These are phyloP conservation scores for Apophysomyces variabilis DNA, from an alignment of 371 early-diverging fungal genomes.

Conservation along the genomic window DNA sequence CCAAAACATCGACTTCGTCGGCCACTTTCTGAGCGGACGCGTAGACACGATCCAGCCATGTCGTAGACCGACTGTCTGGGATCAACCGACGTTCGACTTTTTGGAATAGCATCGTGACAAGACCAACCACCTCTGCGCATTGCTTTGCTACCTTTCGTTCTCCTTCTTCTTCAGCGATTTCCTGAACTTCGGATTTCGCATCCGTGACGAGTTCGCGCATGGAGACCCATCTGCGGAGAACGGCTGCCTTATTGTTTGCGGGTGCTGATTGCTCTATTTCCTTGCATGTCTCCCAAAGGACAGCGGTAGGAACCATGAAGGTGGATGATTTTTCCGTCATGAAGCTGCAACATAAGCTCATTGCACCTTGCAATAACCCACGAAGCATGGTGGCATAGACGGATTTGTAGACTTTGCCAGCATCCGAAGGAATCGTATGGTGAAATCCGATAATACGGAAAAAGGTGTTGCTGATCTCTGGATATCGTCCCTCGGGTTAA, in stretches of 20 bases:
- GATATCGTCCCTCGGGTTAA: background rate
- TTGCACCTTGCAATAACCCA: conserved; percentile 28
- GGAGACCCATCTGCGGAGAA: conserved; percentile 23
- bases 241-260: conserved; percentile 41
- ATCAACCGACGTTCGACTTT: conserved; percentile 47
- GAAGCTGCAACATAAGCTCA: conserved; percentile 37
- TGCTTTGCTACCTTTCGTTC: conserved; percentile 34
- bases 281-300: conserved; percentile 50
- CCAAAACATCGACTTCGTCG: conserved; percentile 46
- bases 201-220: conserved; percentile 32
- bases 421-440: conserved; percentile 33
- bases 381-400: conserved; percentile 26
- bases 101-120: conserved; percentile 36
- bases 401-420: conserved; percentile 29
- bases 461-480: conserved; percentile 43
- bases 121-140: conserved; percentile 38
- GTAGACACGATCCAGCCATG: conserved; percentile 34
- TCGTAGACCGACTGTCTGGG: conserved; percentile 14
- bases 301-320: conserved; percentile 51
- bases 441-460: conserved; percentile 48
- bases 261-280: conserved; percentile 25
- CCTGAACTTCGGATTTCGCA: conserved; percentile 43
- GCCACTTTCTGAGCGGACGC: conserved; percentile 24
- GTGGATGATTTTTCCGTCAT: conserved; percentile 13
- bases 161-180: conserved; percentile 39